A percentile compares a stretch with the other conserved stretches of the same genome.
Evolutionary conservation across 345 rosid genomes (phyloP).

Genomic region (Eucalyptus marginata): DNA sequence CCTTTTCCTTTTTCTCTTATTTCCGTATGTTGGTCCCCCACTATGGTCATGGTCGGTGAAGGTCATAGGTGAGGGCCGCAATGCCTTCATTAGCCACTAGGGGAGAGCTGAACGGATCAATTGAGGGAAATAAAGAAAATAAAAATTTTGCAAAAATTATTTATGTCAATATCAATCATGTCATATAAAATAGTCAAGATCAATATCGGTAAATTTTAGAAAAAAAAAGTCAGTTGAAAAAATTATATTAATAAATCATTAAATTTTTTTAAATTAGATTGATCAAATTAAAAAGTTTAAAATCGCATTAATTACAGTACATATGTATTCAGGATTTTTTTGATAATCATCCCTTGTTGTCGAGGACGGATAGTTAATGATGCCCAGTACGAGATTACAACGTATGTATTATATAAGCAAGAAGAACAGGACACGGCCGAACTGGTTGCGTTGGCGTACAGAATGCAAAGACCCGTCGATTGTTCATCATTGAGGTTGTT

Average conservation of each 20-base stretch:
- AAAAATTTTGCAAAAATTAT: no score
- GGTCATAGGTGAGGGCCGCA: accelerated
- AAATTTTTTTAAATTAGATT: background rate
- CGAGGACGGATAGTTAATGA: background rate
- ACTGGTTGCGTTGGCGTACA: background rate
- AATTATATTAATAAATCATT: accelerated
- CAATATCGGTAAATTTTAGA: accelerated
- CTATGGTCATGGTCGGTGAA: background rate
- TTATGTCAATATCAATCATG: no score
- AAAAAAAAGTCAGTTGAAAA: background rate
- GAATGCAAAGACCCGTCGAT: background rate
- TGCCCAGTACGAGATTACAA: background rate
- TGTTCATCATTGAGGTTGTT: background rate
- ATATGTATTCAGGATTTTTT: no score
- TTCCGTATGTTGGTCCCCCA: accelerated
- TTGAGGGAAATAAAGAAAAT: no score
- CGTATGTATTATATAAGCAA: no score
- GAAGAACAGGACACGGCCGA: background rate
- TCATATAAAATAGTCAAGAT: accelerated
- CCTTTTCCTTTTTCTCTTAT: no score
- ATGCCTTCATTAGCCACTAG: background rate
- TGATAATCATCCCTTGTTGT: background rate
- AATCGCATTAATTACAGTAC: accelerated
- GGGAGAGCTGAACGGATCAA: accelerated
- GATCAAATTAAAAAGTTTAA: accelerated